Percentiles rank a stretch among this genome's conserved stretches.
Conservation (phyloP, 768 basidiomycete species). For the Collybiopsis confluens region DNA sequence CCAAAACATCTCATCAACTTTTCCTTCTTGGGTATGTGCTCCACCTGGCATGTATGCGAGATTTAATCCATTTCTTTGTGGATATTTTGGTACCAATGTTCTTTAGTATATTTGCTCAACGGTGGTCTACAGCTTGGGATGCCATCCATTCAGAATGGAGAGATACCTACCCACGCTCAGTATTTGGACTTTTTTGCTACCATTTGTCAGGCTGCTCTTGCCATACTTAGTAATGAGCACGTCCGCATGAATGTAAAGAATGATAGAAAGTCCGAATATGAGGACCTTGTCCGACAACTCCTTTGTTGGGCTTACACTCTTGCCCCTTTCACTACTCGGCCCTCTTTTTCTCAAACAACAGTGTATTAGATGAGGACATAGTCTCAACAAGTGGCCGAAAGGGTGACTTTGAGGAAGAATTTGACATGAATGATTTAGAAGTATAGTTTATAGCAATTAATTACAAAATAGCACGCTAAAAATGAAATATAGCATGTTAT, state of each 20-base stretch:
- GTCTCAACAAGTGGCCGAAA: no score
- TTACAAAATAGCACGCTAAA: no score
- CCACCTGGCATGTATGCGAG: constrained; percentile 14
- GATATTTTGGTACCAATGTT: not conserved
- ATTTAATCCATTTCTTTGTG: constrained; percentile 8
- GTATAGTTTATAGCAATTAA: no score
- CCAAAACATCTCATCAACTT: constrained; percentile 21
- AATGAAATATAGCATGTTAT: no score
- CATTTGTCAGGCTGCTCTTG: constrained; percentile 11
- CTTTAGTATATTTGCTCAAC: constrained; percentile 12
- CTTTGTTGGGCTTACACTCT: constrained; percentile 18
- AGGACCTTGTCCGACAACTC: constrained; percentile 16
- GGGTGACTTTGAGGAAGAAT: no score
- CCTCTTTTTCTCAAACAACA: constrained; percentile 9
- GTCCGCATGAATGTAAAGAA: constrained; percentile 9
- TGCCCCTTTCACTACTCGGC: constrained; percentile 14
- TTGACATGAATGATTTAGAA: no score
- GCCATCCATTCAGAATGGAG: constrained; percentile 15
- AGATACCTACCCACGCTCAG: not conserved
- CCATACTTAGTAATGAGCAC: constrained; percentile 14
- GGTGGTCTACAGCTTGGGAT: constrained; percentile 17
- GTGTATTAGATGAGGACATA: no score
- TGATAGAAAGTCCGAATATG: constrained; percentile 8
- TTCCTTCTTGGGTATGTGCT: constrained; percentile 26
- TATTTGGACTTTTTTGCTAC: constrained; percentile 4